Conservation (phyloP, 108 stramenopile species). For the Tribonema minus region DNA sequence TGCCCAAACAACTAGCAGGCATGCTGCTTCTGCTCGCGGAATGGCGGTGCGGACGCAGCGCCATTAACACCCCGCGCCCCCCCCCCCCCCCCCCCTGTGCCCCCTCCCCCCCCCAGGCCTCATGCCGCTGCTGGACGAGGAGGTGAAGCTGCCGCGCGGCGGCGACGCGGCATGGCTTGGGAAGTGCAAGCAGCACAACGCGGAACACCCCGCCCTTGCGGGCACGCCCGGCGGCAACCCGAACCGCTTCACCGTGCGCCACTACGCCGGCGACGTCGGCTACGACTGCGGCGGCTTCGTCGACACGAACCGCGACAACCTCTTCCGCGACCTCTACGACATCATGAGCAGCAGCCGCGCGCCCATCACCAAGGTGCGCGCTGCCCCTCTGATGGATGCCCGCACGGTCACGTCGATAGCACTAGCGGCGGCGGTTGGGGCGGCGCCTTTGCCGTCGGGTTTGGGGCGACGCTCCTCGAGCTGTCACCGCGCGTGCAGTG, state of each 20-base stretch:
- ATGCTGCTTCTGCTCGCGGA: no score
- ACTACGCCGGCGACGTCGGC: slow-evolving; percentile 63
- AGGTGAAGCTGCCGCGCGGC: slow-evolving; percentile 77
- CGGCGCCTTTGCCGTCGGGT: no score
- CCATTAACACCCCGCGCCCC: no score
- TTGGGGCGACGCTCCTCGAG: no score
- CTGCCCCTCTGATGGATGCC: not conserved
- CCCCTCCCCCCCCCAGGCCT: no score
- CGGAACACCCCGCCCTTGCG: slow-evolving; percentile 26
- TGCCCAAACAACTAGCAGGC: no score
- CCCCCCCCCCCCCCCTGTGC: no score
- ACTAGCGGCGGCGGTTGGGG: no score
- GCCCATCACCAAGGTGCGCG: not conserved
- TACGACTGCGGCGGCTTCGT: slow-evolving; percentile 54
- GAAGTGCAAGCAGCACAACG: slow-evolving; percentile 43
- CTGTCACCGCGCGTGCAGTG: no score
- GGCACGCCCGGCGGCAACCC: slow-evolving; percentile 20
- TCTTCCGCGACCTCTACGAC: slow-evolving; percentile 62
- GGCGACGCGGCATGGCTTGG: slow-evolving; percentile 70
- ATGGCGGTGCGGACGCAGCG: no score
- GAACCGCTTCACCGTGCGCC: slow-evolving; percentile 58
- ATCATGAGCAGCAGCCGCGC: slow-evolving; percentile 47
- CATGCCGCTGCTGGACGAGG: slow-evolving; percentile 82
- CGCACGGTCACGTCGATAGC: no score
- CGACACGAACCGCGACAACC: slow-evolving; percentile 61